Evolutionary conservation across 805 yeast species (phyloP), one percentile per base, ranked within the genome.

Genomic region (Dipodascus albidus): DNA sequence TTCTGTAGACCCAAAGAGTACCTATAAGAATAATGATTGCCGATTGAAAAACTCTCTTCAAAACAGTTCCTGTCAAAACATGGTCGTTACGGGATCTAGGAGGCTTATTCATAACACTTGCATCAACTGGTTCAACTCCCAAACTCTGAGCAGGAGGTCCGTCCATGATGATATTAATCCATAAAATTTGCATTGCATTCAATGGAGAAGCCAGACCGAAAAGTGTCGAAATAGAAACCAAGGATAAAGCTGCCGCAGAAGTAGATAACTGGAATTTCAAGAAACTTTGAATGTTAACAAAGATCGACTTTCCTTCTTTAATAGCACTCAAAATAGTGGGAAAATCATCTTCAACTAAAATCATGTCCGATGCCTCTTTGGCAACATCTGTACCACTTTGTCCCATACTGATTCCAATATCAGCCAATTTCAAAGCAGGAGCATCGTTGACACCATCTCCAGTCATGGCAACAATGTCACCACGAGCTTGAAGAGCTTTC

Each of bases 81-180:
- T 83, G 83, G 57, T 91, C 98, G 54, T 79, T 75, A 66, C 97
- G 82, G 52, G 81, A 77, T 70, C 99, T 82, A 52, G 99, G 99
- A n/a, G 98, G 97, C 65, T 85, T 86, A 58, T 78, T 81, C 97
- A 91, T 90, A 41, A 91, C 96, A 66, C 85, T 95, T 57, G 85
- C 89, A 64, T 91, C 98, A 14, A 91, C 98, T 0, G 96, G 95
- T 70, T 91, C 99, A 31, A 93, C 98, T 55, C 99, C 99, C 48
- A 91, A 74, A 0, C 96, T 86, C 71, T 91, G 99, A 1, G 98
- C 98, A 2, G 99, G 99, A 9, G 99, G 99, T 1, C 99, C 99
- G 71, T 91, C 99, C 99, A 91, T 91, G 54, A 91, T 76, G 58
- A 91, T 93, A 67, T 91, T 91, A 67, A 91, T 91, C 97, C 98